These are phyloP conservation scores for Beauveria medogensis DNA, from an alignment of 2,329 filamentous ascomycete genomes.

Conservation along the genomic window DNA sequence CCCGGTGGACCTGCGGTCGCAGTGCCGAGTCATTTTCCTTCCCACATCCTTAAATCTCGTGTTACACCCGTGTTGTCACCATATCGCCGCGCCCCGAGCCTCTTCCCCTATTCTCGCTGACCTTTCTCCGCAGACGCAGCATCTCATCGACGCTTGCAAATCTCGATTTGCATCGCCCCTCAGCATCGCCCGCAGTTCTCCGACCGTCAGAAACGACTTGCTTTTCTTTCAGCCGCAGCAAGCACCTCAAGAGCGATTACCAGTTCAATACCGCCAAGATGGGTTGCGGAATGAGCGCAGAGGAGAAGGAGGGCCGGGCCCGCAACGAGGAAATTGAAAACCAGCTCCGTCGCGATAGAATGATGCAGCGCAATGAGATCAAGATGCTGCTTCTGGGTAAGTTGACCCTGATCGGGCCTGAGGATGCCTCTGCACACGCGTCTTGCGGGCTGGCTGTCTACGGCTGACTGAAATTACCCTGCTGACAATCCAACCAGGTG, in stretches of 20 bases:
- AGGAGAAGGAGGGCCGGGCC: constrained; percentile 99
- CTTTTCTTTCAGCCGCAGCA: neutral
- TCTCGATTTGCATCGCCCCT: neutral
- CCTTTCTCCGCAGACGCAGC: constrained; percentile 5
- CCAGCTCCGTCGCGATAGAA: constrained; percentile 95
- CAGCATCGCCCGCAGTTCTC: neutral
- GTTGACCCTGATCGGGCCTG: constrained; percentile 9
- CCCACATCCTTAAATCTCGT: neutral
- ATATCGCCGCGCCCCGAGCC: neutral
- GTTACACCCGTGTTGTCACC: neutral
- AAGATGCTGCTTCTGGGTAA: constrained; percentile 98
- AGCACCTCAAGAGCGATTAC: constrained; percentile 13
- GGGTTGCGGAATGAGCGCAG: constrained; percentile 99
- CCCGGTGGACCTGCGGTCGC: neutral
- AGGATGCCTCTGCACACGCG: neutral
- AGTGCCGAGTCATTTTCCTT: neutral
- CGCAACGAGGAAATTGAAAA: constrained; percentile 99
- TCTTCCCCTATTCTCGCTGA: constrained; percentile 13
- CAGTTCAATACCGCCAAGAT: constrained; percentile 55
- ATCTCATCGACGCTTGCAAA: constrained; percentile 2
- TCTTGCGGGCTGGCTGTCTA: neutral
- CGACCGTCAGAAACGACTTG: constrained; percentile 9
- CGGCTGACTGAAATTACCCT: neutral
- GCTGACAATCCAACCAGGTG: constrained; percentile 35
- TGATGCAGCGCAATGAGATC: constrained; percentile 99